Evolutionary conservation across 106 monocot species (phyloP).

Genomic region (Dendrobium officinale): DNA sequence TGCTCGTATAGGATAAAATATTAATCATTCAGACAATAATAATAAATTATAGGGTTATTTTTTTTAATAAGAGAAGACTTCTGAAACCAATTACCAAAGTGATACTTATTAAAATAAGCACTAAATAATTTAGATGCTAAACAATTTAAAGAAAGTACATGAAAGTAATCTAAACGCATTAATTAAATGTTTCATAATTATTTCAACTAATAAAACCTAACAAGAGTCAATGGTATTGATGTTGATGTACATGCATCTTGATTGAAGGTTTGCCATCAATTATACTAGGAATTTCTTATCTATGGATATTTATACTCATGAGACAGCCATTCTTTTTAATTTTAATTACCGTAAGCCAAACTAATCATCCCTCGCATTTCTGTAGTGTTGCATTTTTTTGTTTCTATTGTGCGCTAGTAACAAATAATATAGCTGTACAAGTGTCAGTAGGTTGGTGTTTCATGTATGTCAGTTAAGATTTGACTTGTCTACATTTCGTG

Average conservation of each 20-base stretch:
- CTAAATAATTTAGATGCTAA: no score
- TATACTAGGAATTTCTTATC: not conserved
- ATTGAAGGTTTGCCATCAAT: not conserved
- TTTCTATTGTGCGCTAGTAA: not conserved
- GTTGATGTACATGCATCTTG: not conserved
- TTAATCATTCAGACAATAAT: no score
- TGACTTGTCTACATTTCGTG: not conserved
- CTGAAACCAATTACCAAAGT: no score
- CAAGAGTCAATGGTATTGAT: no score
- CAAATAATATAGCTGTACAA: not conserved
- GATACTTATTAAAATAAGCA: no score
- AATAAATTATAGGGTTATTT: no score
- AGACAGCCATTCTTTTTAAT: not conserved
- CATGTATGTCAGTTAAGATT: not conserved
- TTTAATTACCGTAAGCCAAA: not conserved
- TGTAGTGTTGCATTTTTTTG: not conserved
- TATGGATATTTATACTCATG: not conserved
- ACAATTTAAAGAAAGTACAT: no score
- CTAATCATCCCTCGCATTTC: not conserved
- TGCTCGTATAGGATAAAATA: no score
- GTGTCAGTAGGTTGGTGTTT: not conserved
- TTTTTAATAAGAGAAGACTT: no score
- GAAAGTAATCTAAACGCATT: no score
- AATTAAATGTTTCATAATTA: no score
- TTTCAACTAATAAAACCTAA: no score